phyloP scores from a whole-genome alignment of 108 stramenopile genomes.

The Skeletonema menzelii region DNA sequence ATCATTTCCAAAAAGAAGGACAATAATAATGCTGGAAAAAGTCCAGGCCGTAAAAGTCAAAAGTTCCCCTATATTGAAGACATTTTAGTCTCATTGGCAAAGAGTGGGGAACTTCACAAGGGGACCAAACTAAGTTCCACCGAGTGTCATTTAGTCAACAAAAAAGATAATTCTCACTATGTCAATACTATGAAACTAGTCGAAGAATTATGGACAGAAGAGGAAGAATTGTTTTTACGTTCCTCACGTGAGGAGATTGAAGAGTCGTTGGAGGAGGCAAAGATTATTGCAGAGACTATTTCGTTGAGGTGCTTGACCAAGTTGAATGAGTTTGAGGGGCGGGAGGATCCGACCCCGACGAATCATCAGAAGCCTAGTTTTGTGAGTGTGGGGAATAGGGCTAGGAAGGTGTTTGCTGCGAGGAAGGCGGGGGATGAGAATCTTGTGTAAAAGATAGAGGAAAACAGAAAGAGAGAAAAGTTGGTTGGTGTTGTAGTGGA shows the following conservation, averaged over 20 bases:
- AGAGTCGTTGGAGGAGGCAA: conserved; percentile 31
- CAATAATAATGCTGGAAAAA: background rate
- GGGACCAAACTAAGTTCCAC: conserved; percentile 15
- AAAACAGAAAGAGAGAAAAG: background rate
- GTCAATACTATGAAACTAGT: conserved; percentile 31
- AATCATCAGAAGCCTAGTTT: conserved; percentile 33
- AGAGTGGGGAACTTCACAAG: conserved; percentile 10
- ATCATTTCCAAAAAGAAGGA: conserved; percentile 1
- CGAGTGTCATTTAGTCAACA: conserved; percentile 1
- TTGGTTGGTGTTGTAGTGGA: background rate
- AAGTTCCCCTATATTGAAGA: conserved; percentile 25
- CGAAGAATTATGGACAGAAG: conserved; percentile 40
- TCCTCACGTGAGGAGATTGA: conserved; percentile 26
- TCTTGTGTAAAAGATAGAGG: background rate
- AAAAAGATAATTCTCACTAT: conserved; percentile 17
- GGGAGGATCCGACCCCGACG: conserved; percentile 28
- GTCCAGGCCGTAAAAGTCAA: conserved; percentile 6
- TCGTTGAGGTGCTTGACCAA: conserved; percentile 29
- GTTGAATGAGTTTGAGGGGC: conserved; percentile 39
- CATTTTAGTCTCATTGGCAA: conserved; percentile 20
- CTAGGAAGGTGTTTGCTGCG: conserved; percentile 28
- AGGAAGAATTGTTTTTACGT: conserved; percentile 37
- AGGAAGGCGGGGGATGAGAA: conserved; percentile 3
- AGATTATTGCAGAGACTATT: conserved; percentile 32
- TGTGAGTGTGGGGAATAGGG: conserved; percentile 28